Base-by-base conservation (phyloP, 2,329 filamentous ascomycete species). In the Triangularia verruculosa region DNA sequence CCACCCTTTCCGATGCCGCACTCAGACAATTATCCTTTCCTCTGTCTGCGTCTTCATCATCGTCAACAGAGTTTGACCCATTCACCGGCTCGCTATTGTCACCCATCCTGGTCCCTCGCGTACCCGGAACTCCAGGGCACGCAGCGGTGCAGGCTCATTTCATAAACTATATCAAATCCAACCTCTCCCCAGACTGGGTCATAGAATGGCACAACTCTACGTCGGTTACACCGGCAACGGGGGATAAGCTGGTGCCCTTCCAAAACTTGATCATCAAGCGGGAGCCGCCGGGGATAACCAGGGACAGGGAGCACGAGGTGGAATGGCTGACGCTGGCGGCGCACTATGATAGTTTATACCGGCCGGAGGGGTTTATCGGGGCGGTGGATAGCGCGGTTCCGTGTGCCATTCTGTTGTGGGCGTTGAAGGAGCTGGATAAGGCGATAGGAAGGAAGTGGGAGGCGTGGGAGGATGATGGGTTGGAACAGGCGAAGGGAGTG, bases 341-440 rank as follows among this genome's bases (percentile, higher is more conserved):
- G 47, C 95, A 99, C 74, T 98, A 97, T 75, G 95, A 99, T 72
- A 93, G 88, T 74, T 90, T 96, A 77, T 83, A 90, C 63, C 81
- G 81, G 25, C 94, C 93, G 0, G 79, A 88, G 65, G 94, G 93
- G 0, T 99, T 99, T 74, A 90, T 99, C 64, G 95, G 95, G 0
- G 95, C 94, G 0, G 96, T 87, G 13, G 95, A 99, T 74, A 97
- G 92, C 71, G 95, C 95, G 1, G 95, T 91, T 17, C 93, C 95
- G 9, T 98, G 94, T 76, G 95, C 95, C 0, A 93, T 98, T 83
- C 82, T 99, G 64, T 84, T 99, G 86, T 91, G 97, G 74, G 87
- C 89, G 12, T 91, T 93, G 66, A 83, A 89, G 68, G 91, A 87
- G 67, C 86, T 99, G 54, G 93, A 98, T 72, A 82, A 79, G 1